Percentiles rank a stretch among this genome's conserved stretches.
These are phyloP conservation scores for Talaromyces pinophilus DNA, from an alignment of 2,329 filamentous ascomycete species.

Conservation along the genomic window DNA sequence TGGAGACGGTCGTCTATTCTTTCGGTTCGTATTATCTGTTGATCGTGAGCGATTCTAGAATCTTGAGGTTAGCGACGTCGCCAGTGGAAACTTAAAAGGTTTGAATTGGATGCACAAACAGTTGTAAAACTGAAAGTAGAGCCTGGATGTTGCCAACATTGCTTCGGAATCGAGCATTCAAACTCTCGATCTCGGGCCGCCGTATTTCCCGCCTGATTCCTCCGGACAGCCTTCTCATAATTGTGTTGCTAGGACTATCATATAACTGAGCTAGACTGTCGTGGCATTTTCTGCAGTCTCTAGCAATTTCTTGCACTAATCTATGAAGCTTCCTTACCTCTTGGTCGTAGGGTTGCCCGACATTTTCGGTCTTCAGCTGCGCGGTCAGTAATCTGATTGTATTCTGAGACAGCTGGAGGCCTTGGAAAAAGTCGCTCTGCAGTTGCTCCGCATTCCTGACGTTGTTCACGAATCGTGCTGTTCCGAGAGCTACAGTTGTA, in stretches of 20 bases:
- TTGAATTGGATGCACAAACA: background rate
- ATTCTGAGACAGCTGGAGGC: background rate
- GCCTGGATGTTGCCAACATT: constrained; percentile 17
- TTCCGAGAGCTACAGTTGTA: background rate
- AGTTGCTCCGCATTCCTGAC: background rate
- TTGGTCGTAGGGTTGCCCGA: background rate
- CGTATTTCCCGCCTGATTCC: constrained; percentile 1
- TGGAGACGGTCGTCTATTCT: background rate
- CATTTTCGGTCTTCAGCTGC: background rate
- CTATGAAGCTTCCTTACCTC: background rate
- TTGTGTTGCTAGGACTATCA: background rate
- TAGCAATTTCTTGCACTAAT: background rate
- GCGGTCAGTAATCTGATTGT: background rate
- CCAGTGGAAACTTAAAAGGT: no score
- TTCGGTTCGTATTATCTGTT: background rate
- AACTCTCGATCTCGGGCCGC: constrained; percentile 11
- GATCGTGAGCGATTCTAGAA: background rate
- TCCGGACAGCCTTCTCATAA: background rate
- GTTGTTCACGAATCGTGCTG: background rate
- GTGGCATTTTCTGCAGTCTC: constrained; percentile 1
- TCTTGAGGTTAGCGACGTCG: background rate
- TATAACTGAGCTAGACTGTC: background rate
- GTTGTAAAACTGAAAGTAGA: background rate
- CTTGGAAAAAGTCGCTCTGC: background rate
- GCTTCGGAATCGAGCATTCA: constrained; percentile 6